phyloP scores from a whole-genome alignment of 169 alveolate genomes.

The Cryptosporidium meleagridis region DNA sequence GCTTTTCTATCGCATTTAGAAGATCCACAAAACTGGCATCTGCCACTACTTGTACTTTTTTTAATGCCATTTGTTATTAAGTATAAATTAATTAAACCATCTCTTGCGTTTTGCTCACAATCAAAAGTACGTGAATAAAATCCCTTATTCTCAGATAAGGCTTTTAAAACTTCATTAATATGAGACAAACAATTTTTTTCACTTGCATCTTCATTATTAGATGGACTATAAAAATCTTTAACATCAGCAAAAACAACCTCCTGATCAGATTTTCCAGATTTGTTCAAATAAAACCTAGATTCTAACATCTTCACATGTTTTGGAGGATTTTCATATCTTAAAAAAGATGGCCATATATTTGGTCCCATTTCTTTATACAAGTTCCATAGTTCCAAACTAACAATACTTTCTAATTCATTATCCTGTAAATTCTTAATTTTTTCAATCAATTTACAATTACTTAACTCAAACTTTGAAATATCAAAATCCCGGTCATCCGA shows the following conservation, averaged over 20 bases:
- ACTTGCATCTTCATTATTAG: background rate
- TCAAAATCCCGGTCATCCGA: background rate
- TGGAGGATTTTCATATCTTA: constrained; percentile 74
- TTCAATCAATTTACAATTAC: background rate
- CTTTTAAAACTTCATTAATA: constrained; percentile 7
- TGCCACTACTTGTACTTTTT: constrained; percentile 10
- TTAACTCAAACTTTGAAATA: background rate
- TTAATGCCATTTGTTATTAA: constrained; percentile 49
- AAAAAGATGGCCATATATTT: constrained; percentile 67
- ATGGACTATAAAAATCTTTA: background rate
- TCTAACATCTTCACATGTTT: constrained; percentile 31
- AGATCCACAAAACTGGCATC: constrained; percentile 72
- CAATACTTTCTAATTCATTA: constrained; percentile 11
- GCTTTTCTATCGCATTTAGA: constrained; percentile 52
- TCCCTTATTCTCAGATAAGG: background rate
- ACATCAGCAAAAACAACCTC: background rate
- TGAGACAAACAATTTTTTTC: background rate
- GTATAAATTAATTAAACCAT: constrained; percentile 36
- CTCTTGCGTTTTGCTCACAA: constrained; percentile 1
- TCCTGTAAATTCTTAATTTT: constrained; percentile 12
- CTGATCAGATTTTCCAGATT: background rate
- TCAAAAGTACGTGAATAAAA: constrained; percentile 23
- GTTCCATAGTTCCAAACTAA: constrained; percentile 48
- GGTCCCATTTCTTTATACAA: constrained; percentile 52
- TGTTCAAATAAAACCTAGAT: constrained; percentile 31